Evolutionary conservation across 129 eudicot species (phyloP).

Genomic region (Apium graveolens): DNA sequence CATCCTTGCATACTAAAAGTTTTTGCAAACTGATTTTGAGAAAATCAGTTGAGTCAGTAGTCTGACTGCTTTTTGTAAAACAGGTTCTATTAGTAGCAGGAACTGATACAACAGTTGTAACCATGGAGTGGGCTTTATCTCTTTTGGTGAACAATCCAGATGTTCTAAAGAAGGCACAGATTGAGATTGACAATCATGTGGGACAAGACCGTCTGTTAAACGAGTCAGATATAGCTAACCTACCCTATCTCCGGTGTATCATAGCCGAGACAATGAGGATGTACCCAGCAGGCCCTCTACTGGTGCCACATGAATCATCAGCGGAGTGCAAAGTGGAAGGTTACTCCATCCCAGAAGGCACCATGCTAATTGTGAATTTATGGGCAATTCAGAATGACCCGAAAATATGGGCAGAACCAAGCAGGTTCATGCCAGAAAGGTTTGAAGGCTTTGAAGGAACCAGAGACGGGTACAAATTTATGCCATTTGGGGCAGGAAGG

Average conservation of each 20-base stretch:
- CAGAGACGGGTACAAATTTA: conserved; percentile 22
- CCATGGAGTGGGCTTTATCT: conserved; percentile 39
- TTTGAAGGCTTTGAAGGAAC: conserved; percentile 29
- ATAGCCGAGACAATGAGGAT: conserved; percentile 23
- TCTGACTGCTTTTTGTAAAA: background rate
- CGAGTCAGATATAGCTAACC: conserved; percentile 17
- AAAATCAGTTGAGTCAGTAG: background rate
- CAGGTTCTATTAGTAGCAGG: conserved; percentile 33
- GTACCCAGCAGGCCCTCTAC: conserved; percentile 20
- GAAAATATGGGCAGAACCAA: conserved; percentile 26
- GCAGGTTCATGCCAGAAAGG: conserved; percentile 31
- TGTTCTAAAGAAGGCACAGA: conserved; percentile 26
- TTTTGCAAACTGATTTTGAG: no score
- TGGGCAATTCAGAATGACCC: conserved; percentile 43
- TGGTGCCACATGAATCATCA: conserved; percentile 20
- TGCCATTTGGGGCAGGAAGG: conserved; percentile 52
- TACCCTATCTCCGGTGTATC: conserved; percentile 31
- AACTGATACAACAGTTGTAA: conserved; percentile 22
- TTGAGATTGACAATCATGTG: conserved; percentile 16
- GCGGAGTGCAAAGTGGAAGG: conserved; percentile 23
- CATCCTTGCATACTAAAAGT: background rate
- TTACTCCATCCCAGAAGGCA: conserved; percentile 19
- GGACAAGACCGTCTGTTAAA: conserved; percentile 19
- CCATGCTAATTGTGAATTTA: conserved; percentile 31
- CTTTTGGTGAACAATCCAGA: conserved; percentile 29